phyloP scores from a whole-genome alignment of 1,139 yeast species.

The Yamadazyma diddensiae region DNA sequence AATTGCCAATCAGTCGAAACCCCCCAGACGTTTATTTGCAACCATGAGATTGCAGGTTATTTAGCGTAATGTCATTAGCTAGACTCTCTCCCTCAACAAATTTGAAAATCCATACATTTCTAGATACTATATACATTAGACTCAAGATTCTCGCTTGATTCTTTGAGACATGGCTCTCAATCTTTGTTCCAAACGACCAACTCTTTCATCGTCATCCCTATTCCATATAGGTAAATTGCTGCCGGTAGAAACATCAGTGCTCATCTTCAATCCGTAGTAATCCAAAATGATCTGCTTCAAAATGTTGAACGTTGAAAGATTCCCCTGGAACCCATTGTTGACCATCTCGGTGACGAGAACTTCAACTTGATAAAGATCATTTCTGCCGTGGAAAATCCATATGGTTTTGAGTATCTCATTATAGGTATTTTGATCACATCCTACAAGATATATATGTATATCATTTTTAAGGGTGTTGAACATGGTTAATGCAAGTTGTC shows the following conservation, averaged over 20 bases:
- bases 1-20: too few relatives aligned
- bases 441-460: constrained; percentile 29
- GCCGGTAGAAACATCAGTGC: constrained; percentile 15
- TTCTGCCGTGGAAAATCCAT: constrained; percentile 41
- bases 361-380: constrained; percentile 36
- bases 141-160: not conserved
- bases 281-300: constrained; percentile 36
- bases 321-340: constrained; percentile 42
- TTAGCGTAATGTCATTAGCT: too few relatives aligned
- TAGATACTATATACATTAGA: too few relatives aligned
- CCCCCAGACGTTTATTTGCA: too few relatives aligned
- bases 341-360: constrained; percentile 36
- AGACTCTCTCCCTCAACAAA: too few relatives aligned
- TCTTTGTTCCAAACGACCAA: constrained; percentile 24
- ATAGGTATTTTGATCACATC: constrained; percentile 43
- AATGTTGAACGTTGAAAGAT: constrained; percentile 33
- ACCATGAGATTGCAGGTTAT: too few relatives aligned
- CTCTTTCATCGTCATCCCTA: constrained; percentile 35
- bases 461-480: constrained; percentile 36
- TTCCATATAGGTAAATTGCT: constrained; percentile 33
- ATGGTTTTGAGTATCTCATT: constrained; percentile 36
- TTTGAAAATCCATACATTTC: too few relatives aligned
- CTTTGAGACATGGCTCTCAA: constrained; percentile 9
- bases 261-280: constrained; percentile 34
- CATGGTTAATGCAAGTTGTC: constrained; percentile 33